A percentile compares a stretch with the other conserved stretches of the same genome.
These are phyloP conservation scores for Suhomyces emberorum DNA, from an alignment of 805 yeast species.

Conservation along the genomic window DNA sequence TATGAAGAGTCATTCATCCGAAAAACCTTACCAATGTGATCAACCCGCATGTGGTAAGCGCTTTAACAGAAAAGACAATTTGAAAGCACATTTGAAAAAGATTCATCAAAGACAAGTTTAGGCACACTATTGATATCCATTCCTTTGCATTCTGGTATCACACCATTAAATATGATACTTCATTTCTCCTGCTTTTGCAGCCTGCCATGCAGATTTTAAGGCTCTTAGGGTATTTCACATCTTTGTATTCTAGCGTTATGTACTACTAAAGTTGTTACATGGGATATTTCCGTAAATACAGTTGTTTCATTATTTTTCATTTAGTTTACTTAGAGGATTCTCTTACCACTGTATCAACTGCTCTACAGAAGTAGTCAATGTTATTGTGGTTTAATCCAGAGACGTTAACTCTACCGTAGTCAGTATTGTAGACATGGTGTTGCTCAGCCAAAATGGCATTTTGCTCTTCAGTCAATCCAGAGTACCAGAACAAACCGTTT, in stretches of 20 bases:
- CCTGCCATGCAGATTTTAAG: background rate
- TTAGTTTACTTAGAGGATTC: background rate
- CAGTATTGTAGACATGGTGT: conserved; percentile 38
- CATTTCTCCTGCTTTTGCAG: background rate
- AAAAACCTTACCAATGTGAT: conserved; percentile 55
- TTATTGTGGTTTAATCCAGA: conserved; percentile 43
- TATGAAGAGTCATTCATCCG: conserved; percentile 55
- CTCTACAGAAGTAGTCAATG: conserved; percentile 33
- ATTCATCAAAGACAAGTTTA: conserved; percentile 41
- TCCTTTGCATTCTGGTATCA: background rate
- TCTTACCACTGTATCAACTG: conserved; percentile 38
- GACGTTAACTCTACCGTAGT: conserved; percentile 42
- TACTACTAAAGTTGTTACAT: background rate
- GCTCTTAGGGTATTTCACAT: background rate
- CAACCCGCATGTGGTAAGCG: conserved; percentile 51
- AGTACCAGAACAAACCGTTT: conserved; percentile 44
- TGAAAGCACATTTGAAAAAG: conserved; percentile 60
- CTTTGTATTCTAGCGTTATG: background rate
- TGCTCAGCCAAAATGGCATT: conserved; percentile 27
- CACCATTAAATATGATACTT: background rate
- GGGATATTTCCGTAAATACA: background rate
- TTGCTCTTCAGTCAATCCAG: conserved; percentile 37
- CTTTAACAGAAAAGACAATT: conserved; percentile 57
- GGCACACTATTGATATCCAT: background rate
- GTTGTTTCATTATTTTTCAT: too few relatives aligned